phyloP scores from a whole-genome alignment of 768 basidiomycete species.

The Tephrocybe sp. region DNA sequence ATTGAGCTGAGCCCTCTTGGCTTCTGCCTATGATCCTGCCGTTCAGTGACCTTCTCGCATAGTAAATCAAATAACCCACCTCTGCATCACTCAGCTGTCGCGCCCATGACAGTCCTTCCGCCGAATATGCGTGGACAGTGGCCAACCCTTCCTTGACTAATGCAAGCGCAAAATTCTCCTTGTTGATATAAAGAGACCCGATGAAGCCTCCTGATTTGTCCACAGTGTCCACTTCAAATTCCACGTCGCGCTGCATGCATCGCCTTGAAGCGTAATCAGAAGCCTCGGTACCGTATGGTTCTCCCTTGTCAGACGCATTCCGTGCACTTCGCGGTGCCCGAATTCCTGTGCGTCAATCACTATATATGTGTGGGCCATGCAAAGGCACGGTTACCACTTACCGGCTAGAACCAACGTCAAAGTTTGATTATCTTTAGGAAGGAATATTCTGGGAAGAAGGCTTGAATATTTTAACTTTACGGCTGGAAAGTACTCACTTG shows the following conservation, averaged over 20 bases:
- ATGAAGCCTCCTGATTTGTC: slow-evolving; percentile 98
- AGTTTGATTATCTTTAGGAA: slow-evolving; percentile 91
- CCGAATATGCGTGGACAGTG: slow-evolving; percentile 84
- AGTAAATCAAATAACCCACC: slow-evolving; percentile 34
- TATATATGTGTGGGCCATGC: too few species aligned
- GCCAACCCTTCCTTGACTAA: slow-evolving; percentile 88
- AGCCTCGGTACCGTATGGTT: slow-evolving; percentile 86
- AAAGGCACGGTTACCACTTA: slow-evolving; percentile 32
- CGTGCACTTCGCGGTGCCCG: slow-evolving; percentile 88
- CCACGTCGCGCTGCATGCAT: slow-evolving; percentile 94
- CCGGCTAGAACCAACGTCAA: slow-evolving; percentile 91
- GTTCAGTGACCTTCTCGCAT: slow-evolving; percentile 6
- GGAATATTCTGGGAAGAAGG: slow-evolving; percentile 56
- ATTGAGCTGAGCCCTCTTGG: slow-evolving; percentile 76
- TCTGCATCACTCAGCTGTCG: slow-evolving; percentile 84
- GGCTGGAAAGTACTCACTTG: slow-evolving; percentile 55
- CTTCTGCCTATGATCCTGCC: slow-evolving; percentile 55
- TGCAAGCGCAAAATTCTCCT: slow-evolving; percentile 85
- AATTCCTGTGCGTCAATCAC: slow-evolving; percentile 60
- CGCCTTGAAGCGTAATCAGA: slow-evolving; percentile 73
- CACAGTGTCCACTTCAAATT: slow-evolving; percentile 85
- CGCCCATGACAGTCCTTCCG: slow-evolving; percentile 78
- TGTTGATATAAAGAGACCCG: slow-evolving; percentile 82
- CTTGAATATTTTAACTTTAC: not conserved
- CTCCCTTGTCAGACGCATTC: slow-evolving; percentile 77